Evolutionary conservation across 495 filamentous ascomycete species (phyloP).

Genomic region (Sabuloglossum arenarium): DNA sequence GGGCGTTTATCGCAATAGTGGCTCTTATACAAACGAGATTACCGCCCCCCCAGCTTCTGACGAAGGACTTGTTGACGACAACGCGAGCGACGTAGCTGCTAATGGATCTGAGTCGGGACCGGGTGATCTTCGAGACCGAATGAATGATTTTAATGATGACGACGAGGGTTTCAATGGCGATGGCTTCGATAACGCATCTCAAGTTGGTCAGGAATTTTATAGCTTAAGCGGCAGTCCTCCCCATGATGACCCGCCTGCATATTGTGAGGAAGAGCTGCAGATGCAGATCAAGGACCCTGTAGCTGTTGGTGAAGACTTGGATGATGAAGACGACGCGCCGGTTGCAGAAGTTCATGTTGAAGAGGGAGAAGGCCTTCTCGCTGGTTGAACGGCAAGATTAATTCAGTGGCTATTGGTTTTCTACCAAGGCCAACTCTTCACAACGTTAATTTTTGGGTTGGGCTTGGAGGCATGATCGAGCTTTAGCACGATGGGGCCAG

Average conservation of each 20-base stretch:
- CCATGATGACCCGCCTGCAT: background rate
- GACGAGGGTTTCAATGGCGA: conserved; percentile 3
- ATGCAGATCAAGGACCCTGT: background rate
- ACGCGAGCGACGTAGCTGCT: conserved; percentile 1
- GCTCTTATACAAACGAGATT: background rate
- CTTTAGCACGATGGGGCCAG: background rate
- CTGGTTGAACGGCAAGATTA: background rate
- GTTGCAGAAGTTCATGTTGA: conserved; percentile 4
- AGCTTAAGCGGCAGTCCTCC: background rate
- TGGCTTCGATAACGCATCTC: background rate
- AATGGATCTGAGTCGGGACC: conserved; percentile 1
- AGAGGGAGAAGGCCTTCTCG: conserved; percentile 1
- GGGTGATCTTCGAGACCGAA: conserved; percentile 3
- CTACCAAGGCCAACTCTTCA: background rate
- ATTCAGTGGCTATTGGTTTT: background rate
- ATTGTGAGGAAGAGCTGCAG: background rate
- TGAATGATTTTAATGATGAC: conserved; percentile 6
- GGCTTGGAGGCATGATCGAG: background rate
- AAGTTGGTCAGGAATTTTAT: background rate
- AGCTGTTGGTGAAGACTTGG: background rate
- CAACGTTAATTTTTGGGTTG: background rate
- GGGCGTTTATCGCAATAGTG: background rate
- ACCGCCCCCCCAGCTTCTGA: background rate
- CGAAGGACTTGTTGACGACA: conserved; percentile 2
- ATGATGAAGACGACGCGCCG: conserved; percentile 1